Conservation (phyloP, 768 basidiomycete genomes). For the Galerina sulciceps region DNA sequence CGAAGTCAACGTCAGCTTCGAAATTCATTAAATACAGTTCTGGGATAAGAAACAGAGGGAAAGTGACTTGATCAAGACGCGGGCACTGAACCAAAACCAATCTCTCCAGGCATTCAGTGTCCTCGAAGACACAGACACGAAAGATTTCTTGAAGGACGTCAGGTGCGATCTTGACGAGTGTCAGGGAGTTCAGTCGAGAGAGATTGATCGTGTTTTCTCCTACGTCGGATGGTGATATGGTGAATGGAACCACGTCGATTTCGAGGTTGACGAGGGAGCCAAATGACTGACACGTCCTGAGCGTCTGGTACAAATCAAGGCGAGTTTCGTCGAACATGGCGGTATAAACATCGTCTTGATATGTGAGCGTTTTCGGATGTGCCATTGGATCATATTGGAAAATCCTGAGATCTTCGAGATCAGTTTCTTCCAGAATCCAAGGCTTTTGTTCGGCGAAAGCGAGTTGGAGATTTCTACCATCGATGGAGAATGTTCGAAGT, state of each 20-base stretch:
- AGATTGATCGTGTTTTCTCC: background rate
- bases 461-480: background rate
- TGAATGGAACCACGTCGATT: background rate
- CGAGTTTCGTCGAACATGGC: too few species aligned
- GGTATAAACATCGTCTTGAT: too few species aligned
- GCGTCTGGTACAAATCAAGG: too few species aligned
- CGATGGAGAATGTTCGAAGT: background rate
- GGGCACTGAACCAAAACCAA: background rate
- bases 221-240: background rate
- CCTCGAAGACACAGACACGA: background rate
- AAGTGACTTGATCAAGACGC: background rate
- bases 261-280: too few species aligned
- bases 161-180: background rate
- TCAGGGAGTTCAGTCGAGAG: background rate
- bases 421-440: background rate
- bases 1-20: background rate
- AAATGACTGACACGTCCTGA: too few species aligned
- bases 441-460: background rate
- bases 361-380: too few species aligned
- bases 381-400: background rate
- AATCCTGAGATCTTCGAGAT: background rate
- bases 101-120: too few species aligned
- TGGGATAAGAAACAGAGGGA: background rate
- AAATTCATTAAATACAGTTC: background rate
- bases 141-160: background rate